Evolutionary conservation across 73 alveolate genomes (phyloP).

Genomic region (Blepharisma japonicum): DNA sequence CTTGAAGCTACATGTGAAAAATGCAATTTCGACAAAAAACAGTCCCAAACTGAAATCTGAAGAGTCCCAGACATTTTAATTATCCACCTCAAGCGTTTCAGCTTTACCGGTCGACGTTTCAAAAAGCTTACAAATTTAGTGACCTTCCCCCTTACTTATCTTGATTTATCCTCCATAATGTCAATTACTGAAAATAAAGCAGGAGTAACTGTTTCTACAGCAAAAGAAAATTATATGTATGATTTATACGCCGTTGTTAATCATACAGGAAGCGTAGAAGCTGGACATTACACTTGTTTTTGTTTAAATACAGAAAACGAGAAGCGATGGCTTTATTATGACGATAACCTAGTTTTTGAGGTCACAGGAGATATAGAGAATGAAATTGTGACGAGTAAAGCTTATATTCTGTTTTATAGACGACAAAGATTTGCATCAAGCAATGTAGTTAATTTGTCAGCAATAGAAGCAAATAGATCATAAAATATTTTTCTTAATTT

Average conservation of each 20-base stretch:
- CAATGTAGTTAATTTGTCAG: constrained; percentile 18
- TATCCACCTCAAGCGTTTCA: constrained; percentile 23
- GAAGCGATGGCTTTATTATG: constrained; percentile 11
- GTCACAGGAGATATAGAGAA: constrained; percentile 15
- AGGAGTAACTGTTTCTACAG: not conserved
- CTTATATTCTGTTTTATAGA: constrained; percentile 27
- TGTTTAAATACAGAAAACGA: not conserved
- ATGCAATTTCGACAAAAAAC: not conserved
- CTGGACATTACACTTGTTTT: constrained; percentile 22
- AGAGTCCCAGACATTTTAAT: constrained; percentile 30
- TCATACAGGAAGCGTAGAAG: constrained; percentile 20
- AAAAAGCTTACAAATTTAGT: constrained; percentile 23
- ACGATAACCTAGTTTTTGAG: constrained; percentile 14
- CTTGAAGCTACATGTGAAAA: constrained; percentile 23
- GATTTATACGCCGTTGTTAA: constrained; percentile 31
- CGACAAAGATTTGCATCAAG: constrained; percentile 16
- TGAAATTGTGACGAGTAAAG: constrained; percentile 22
- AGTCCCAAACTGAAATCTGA: constrained; percentile 10
- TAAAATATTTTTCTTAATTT: not conserved
- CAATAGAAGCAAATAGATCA: constrained; percentile 4
- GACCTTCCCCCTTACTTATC: constrained; percentile 4
- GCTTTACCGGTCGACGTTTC: not conserved
- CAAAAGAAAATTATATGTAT: constrained; percentile 22
- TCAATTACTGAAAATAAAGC: not conserved
- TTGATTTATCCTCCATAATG: constrained; percentile 9